These are phyloP conservation scores for Vaccinium vitisidaea DNA, from an alignment of 148 eudicot species.

Conservation along the genomic window DNA sequence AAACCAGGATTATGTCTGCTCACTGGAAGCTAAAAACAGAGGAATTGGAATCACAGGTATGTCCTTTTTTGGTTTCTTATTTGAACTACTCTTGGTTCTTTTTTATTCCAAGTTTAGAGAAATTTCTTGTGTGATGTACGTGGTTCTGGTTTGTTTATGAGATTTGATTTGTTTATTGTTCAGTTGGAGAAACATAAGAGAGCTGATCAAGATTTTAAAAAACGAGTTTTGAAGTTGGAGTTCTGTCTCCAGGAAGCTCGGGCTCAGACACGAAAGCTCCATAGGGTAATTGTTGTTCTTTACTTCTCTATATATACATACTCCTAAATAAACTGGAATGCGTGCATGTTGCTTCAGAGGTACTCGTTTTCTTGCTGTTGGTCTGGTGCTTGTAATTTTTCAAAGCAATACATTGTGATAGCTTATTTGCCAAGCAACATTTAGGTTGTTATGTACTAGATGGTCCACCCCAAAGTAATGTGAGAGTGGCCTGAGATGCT, in stretches of 20 bases:
- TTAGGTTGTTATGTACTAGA: constrained; percentile 6
- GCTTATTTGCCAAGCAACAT: background rate
- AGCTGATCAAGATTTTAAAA: constrained; percentile 84
- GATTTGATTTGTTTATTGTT: background rate
- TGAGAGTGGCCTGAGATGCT: background rate
- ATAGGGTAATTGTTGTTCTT: constrained; percentile 52
- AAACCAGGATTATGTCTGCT: constrained; percentile 64
- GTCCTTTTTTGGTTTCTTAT: constrained; percentile 2
- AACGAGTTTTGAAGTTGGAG: constrained; percentile 83
- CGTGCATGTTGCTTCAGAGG: background rate
- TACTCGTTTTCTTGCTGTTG: background rate
- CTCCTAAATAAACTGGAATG: background rate
- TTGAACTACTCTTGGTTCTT: background rate
- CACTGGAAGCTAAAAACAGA: constrained; percentile 86
- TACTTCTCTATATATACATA: background rate
- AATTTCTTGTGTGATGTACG: background rate
- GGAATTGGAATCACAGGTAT: constrained; percentile 86
- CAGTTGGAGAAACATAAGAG: constrained; percentile 83
- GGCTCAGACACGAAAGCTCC: constrained; percentile 89
- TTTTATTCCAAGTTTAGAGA: background rate
- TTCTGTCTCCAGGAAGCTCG: constrained; percentile 97
- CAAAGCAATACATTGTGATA: background rate
- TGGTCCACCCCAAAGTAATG: background rate
- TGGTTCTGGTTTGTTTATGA: background rate
- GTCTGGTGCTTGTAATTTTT: background rate